Evolutionary conservation across 2,329 filamentous ascomycete genomes (phyloP).

Genomic region (Stachybotrys chlorohalonatus): DNA sequence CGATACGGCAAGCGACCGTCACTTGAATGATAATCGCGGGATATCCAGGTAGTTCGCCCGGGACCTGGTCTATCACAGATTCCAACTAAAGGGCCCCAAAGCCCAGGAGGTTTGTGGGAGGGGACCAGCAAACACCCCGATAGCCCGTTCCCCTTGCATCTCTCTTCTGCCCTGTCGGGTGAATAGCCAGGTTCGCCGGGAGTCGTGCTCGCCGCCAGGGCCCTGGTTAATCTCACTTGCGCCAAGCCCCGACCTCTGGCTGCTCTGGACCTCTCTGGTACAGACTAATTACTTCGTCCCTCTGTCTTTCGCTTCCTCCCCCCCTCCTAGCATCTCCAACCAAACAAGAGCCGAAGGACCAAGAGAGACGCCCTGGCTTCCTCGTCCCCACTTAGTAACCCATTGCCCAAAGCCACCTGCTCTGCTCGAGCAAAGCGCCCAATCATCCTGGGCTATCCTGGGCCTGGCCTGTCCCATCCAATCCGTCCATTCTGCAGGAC

Average conservation of each 20-base stretch:
- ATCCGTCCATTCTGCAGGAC: neutral
- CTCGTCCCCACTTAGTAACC: neutral
- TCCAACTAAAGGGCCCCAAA: neutral
- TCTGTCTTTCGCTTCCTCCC: neutral
- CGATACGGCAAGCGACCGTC: too few species aligned
- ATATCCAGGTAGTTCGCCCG: neutral
- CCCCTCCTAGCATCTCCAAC: neutral
- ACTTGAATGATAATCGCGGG: too few species aligned
- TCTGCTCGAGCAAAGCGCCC: neutral
- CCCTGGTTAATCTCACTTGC: neutral
- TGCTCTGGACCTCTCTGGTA: neutral
- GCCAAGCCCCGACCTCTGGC: neutral
- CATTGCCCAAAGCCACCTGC: constrained; percentile 1
- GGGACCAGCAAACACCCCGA: neutral
- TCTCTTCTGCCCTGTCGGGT: neutral
- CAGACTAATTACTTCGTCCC: neutral
- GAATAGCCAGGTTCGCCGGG: neutral
- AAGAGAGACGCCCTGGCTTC: neutral
- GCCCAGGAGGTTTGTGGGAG: neutral
- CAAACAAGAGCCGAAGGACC: neutral
- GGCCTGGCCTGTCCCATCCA: neutral
- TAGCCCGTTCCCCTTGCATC: neutral
- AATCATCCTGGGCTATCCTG: neutral
- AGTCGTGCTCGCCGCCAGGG: neutral
- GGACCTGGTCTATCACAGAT: neutral